phyloP scores from a whole-genome alignment of 129 eudicot species.

The carrot (Daucus carota) region DNA sequence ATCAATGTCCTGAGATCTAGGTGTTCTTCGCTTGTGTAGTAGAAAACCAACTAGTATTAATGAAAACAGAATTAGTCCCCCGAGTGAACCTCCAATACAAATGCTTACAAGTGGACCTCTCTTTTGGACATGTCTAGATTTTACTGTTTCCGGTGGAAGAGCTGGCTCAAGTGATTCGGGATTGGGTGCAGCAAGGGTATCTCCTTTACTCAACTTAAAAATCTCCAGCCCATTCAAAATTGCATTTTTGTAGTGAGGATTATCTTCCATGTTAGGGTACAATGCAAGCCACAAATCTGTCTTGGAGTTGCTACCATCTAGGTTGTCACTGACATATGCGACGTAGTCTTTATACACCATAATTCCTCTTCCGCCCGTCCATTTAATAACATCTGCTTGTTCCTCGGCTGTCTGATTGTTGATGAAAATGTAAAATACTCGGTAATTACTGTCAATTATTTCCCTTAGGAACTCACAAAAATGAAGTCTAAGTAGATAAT shows the following conservation, averaged over 20 bases:
- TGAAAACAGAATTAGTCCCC: too few relatives aligned
- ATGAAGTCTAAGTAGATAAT: too few relatives aligned
- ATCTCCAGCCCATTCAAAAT: slow-evolving; percentile 29
- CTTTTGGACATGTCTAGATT: neutral
- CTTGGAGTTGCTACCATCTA: neutral
- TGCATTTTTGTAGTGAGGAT: accelerated
- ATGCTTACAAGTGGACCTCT: too few relatives aligned
- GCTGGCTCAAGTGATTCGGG: neutral
- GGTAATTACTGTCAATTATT: too few relatives aligned
- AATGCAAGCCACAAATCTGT: neutral
- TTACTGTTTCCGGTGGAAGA: neutral
- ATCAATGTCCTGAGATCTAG: too few relatives aligned
- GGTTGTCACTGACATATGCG: neutral
- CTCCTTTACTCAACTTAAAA: slow-evolving; percentile 14
- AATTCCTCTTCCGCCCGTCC: neutral
- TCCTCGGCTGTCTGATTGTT: neutral
- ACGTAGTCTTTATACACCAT: neutral
- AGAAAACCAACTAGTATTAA: too few relatives aligned
- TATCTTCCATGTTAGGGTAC: neutral
- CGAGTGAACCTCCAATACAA: too few relatives aligned
- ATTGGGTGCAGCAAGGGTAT: neutral
- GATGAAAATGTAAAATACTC: neutral
- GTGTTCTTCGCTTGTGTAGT: too few relatives aligned
- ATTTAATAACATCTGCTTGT: accelerated
- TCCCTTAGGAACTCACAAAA: too few relatives aligned